Evolutionary conservation across 176 grass and related monocot species (phyloP).

Genomic region (Secale cereale): DNA sequence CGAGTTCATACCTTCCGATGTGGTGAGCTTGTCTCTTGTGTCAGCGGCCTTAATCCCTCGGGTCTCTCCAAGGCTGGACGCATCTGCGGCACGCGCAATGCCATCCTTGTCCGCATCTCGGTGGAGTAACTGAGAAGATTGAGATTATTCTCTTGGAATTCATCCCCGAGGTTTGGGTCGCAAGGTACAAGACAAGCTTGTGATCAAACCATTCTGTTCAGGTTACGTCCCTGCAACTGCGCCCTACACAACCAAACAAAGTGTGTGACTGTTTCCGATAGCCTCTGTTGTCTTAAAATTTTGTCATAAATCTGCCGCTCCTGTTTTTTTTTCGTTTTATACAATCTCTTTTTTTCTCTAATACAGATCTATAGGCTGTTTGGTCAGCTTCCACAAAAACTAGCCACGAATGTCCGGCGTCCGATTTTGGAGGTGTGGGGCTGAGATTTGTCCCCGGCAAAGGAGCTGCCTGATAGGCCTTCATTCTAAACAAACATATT

Average conservation of each 20-base stretch:
- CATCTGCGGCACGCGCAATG: slow-evolving; percentile 28
- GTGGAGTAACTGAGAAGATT: slow-evolving; percentile 36
- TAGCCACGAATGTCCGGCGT: no score
- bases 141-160: slow-evolving; percentile 45
- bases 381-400: no score
- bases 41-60: background rate
- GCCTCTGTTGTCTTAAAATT: background rate
- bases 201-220: slow-evolving; percentile 26
- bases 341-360: no score
- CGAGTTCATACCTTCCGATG: slow-evolving; percentile 35
- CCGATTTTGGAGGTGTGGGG: no score
- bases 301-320: background rate
- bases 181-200: slow-evolving; percentile 28
- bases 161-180: slow-evolving; percentile 23
- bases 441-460: no score
- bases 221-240: background rate
- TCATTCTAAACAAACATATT: no score
- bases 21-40: slow-evolving; percentile 18
- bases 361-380: no score
- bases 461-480: no score
- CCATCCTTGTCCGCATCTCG: slow-evolving; percentile 24
- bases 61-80: background rate
- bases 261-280: background rate
- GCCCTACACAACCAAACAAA: background rate
- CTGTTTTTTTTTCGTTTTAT: no score